These are phyloP conservation scores for Talaromyces ruber DNA, from an alignment of 495 filamentous ascomycete species.

Conservation along the genomic window DNA sequence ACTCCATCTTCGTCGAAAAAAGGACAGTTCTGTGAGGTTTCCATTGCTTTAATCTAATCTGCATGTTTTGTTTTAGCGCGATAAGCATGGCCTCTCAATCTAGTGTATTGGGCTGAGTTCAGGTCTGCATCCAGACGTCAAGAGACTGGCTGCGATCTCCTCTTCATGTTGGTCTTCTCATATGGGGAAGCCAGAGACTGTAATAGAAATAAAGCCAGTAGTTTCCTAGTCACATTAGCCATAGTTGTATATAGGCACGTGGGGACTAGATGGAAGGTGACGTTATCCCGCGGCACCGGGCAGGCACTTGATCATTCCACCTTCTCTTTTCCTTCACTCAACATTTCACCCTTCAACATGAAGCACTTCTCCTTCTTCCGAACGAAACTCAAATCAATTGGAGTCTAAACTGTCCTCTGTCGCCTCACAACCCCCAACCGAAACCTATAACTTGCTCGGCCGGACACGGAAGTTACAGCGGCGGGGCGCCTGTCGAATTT, in stretches of 20 bases:
- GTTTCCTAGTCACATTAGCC: neutral
- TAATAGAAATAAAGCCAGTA: neutral
- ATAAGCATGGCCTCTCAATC: neutral
- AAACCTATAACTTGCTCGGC: neutral
- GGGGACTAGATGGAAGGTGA: neutral
- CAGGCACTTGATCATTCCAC: neutral
- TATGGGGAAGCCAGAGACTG: neutral
- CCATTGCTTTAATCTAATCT: too few species aligned
- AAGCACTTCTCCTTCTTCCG: neutral
- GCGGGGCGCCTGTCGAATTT: neutral
- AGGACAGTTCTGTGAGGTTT: neutral
- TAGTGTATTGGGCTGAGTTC: neutral
- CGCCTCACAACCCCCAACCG: neutral
- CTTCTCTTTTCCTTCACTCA: neutral
- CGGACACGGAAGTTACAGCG: neutral
- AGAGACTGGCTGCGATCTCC: neutral
- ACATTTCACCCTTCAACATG: neutral
- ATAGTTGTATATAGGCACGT: neutral
- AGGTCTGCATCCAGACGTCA: neutral
- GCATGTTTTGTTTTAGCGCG: neutral
- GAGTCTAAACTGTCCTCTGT: neutral
- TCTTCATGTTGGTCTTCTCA: neutral
- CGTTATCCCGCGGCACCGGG: neutral
- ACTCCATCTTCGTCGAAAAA: neutral
- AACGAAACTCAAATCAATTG: neutral